Percentiles rank a stretch among this genome's conserved stretches.
phyloP scores from a whole-genome alignment of 257 asterid species.

The Solanum pennellii region DNA sequence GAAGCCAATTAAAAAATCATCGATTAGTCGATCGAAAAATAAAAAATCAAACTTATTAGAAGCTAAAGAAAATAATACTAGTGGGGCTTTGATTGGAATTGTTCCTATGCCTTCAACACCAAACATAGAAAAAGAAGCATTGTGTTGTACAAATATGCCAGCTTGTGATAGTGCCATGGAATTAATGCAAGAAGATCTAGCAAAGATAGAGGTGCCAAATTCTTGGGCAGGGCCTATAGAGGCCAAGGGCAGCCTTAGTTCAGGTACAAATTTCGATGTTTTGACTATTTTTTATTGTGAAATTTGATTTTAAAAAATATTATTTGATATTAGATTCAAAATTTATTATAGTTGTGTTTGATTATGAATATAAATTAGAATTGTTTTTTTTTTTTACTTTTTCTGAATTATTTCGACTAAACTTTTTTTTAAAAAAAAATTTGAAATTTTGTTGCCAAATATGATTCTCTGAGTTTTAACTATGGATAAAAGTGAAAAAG shows the following conservation, averaged over 20 bases:
- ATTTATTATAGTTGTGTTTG: too few relatives aligned
- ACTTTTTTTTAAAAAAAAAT: too few relatives aligned
- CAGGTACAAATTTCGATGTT: background rate
- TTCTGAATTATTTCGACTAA: too few relatives aligned
- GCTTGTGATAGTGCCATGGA: background rate
- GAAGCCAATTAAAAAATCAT: constrained; percentile 1
- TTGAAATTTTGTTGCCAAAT: too few relatives aligned
- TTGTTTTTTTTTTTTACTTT: too few relatives aligned
- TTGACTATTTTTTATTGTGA: too few relatives aligned
- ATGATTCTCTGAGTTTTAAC: too few relatives aligned
- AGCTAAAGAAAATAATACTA: background rate
- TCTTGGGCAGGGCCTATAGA: background rate
- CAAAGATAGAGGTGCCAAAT: background rate
- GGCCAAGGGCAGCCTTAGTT: background rate
- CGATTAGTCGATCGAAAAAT: constrained; percentile 12
- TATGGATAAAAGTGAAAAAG: too few relatives aligned
- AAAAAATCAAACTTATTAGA: background rate
- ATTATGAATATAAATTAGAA: too few relatives aligned
- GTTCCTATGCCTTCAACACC: constrained; percentile 37
- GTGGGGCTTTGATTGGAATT: background rate
- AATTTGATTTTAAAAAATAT: too few relatives aligned
- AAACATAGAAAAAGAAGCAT: constrained; percentile 19
- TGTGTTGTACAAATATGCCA: constrained; percentile 3
- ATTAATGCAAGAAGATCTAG: constrained; percentile 2
- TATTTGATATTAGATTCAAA: too few relatives aligned